Evolutionary conservation across 805 yeast species (phyloP).

Genomic region (Metschnikowia drakensbergensis): DNA sequence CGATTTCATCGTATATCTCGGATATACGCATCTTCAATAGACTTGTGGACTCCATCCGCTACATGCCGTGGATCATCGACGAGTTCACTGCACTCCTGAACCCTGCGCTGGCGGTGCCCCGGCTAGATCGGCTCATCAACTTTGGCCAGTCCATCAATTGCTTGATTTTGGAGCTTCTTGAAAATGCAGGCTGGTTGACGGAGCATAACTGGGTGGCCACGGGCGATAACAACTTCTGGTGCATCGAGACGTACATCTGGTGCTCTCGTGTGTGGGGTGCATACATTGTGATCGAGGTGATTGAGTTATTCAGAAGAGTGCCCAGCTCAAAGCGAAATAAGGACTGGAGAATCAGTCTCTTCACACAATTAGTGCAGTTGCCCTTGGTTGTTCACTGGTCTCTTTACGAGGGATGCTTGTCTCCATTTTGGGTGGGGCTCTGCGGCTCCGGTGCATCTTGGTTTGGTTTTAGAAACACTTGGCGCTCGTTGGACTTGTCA

Average conservation of each 20-base stretch:
- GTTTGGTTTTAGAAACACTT: constrained; percentile 36
- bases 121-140: constrained; percentile 32
- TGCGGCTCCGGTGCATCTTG: constrained; percentile 44
- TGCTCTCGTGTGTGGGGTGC: constrained; percentile 44
- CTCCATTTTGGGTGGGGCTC: constrained; percentile 47
- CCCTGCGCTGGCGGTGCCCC: constrained; percentile 25
- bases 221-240: constrained; percentile 38
- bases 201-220: constrained; percentile 46
- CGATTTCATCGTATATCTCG: constrained; percentile 34
- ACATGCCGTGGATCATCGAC: constrained; percentile 44
- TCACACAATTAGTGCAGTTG: constrained; percentile 36
- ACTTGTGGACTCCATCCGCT: constrained; percentile 38
- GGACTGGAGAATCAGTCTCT: constrained; percentile 33
- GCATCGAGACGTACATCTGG: constrained; percentile 43
- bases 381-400: constrained; percentile 46
- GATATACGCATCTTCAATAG: constrained; percentile 42
- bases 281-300: constrained; percentile 35
- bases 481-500: constrained; percentile 33
- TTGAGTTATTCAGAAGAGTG: constrained; percentile 39
- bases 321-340: constrained; percentile 35
- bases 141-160: constrained; percentile 40
- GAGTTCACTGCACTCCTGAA: constrained; percentile 30
- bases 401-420: constrained; percentile 40
- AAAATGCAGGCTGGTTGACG: constrained; percentile 44
- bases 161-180: constrained; percentile 37